phyloP scores from a whole-genome alignment of 345 rosid species.

The Angophora floribunda region DNA sequence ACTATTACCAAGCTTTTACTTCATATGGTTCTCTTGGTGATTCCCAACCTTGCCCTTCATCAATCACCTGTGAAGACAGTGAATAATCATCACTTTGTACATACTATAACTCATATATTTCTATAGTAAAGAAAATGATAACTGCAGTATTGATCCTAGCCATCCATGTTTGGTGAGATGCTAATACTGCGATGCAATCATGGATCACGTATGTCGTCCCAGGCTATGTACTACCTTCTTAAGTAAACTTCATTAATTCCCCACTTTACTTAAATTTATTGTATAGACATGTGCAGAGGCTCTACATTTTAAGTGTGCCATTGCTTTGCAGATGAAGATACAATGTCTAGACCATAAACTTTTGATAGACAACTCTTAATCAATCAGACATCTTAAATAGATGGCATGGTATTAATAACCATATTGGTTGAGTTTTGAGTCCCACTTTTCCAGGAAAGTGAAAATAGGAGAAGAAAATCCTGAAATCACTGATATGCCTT shows the following conservation, averaged over 20 bases:
- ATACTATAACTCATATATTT: not conserved
- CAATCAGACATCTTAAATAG: not conserved
- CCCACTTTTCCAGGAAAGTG: not conserved
- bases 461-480: not conserved
- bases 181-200: not conserved
- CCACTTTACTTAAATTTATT: not conserved
- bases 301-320: not conserved
- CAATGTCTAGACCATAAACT: not conserved
- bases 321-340: not conserved
- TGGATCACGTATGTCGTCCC: not conserved
- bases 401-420: not conserved
- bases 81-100: not conserved
- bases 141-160: not conserved
- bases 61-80: conserved; percentile 36
- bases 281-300: not conserved
- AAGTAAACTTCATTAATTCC: not conserved
- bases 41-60: conserved; percentile 96
- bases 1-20: conserved; percentile 66
- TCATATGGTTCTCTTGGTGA: conserved; percentile 92
- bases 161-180: not conserved
- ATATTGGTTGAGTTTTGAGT: not conserved
- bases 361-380: not conserved
- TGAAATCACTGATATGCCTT: not conserved
- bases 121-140: not conserved
- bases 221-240: not conserved